Conservation (phyloP, 805 yeast species). For the Starmerella floricola region DNA sequence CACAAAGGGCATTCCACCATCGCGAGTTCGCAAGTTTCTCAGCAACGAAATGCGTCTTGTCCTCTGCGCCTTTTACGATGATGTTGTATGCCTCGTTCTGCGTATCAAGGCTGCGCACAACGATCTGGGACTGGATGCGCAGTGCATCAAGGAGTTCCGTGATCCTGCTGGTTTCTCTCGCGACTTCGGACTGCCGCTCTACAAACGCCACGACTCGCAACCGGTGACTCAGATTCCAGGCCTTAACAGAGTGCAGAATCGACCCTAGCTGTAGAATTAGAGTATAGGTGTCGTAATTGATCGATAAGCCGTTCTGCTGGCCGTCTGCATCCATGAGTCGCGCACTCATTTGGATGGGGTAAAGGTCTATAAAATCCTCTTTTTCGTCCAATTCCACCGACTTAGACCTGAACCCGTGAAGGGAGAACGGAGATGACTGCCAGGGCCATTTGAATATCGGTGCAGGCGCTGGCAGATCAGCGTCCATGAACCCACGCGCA, state of each 20-base stretch:
- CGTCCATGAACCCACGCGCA: conserved; percentile 68
- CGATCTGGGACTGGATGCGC: conserved; percentile 71
- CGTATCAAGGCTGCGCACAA: conserved; percentile 54
- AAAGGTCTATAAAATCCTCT: conserved; percentile 56
- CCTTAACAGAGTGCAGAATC: conserved; percentile 81
- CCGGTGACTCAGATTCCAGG: conserved; percentile 69
- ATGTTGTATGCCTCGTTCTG: conserved; percentile 58
- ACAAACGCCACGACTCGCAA: conserved; percentile 83
- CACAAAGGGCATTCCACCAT: conserved; percentile 73
- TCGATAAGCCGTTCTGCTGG: conserved; percentile 54
- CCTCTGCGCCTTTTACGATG: conserved; percentile 55
- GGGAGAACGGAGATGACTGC: conserved; percentile 24
- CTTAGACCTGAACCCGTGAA: too few relatives aligned
- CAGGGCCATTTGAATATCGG: conserved; percentile 16
- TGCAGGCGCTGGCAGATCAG: conserved; percentile 45
- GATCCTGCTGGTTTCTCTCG: conserved; percentile 56
- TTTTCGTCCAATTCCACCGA: conserved; percentile 12
- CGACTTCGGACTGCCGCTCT: conserved; percentile 57
- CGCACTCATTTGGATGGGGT: conserved; percentile 96
- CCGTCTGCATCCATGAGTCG: conserved; percentile 56
- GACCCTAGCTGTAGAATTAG: conserved; percentile 89
- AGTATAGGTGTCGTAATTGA: conserved; percentile 93
- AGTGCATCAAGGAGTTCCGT: conserved; percentile 54
- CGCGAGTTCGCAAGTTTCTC: conserved; percentile 44
- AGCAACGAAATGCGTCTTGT: conserved; percentile 38